A percentile compares a stretch with the other conserved stretches of the same genome.
phyloP scores from a whole-genome alignment of 208 protist genomes.

The Herpetomonas tarakana region DNA sequence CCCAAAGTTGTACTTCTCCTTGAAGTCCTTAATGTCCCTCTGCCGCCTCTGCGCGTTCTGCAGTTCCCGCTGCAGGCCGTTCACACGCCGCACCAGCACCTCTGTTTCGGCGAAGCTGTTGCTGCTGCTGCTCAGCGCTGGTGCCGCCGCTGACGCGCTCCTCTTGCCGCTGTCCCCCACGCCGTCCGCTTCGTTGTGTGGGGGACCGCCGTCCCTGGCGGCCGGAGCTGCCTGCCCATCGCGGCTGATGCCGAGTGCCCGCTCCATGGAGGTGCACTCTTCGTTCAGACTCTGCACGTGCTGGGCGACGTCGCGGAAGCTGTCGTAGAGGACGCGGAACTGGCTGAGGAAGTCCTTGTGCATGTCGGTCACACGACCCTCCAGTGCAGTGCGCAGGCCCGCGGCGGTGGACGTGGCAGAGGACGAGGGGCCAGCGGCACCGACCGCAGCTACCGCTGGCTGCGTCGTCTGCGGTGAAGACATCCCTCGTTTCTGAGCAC shows the following conservation, averaged over 20 bases:
- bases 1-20: slow-evolving; percentile 60
- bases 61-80: slow-evolving; percentile 34
- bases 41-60: slow-evolving; percentile 50
- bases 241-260: slow-evolving; percentile 1
- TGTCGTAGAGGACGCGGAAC: slow-evolving; percentile 49
- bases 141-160: neutral
- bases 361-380: slow-evolving; percentile 49
- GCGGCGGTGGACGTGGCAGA: slow-evolving; percentile 7
- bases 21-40: slow-evolving; percentile 56
- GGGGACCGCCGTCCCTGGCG: slow-evolving; percentile 9
- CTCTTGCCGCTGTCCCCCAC: too few species aligned
- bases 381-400: slow-evolving; percentile 49
- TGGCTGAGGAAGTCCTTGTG: slow-evolving; percentile 62
- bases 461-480: neutral
- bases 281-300: slow-evolving; percentile 48
- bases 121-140: neutral
- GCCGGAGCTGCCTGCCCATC: neutral
- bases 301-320: slow-evolving; percentile 39
- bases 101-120: slow-evolving; percentile 7
- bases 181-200: neutral
- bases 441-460: neutral
- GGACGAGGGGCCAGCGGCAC: neutral
- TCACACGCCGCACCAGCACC: slow-evolving; percentile 29
- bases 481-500: too few species aligned
- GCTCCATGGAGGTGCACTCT: slow-evolving; percentile 29